Conservation (phyloP, 1,284 basidiomycete species). For the Moesziomyces sp. region DNA sequence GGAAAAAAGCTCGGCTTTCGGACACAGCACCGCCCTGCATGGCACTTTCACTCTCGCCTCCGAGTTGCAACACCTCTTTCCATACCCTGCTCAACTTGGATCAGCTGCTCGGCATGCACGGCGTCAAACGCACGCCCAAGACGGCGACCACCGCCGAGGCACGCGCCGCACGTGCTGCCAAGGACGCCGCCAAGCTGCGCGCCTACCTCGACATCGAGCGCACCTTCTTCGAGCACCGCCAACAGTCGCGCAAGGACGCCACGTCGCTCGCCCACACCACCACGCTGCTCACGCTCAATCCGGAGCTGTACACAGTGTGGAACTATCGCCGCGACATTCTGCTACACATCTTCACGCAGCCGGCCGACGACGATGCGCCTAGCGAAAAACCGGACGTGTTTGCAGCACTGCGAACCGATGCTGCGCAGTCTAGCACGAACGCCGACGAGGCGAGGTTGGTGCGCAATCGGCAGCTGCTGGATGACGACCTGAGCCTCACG, state of each 20-base stretch:
- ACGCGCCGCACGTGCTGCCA: constrained; percentile 50
- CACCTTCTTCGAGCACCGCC: constrained; percentile 43
- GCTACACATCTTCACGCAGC: constrained; percentile 31
- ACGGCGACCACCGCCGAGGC: constrained; percentile 30
- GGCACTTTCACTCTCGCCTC: too few species aligned
- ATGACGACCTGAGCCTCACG: constrained; percentile 61
- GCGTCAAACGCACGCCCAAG: constrained; percentile 45
- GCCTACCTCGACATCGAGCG: constrained; percentile 49
- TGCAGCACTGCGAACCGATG: constrained; percentile 15
- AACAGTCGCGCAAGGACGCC: constrained; percentile 14
- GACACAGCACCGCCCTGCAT: neutral
- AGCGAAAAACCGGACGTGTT: constrained; percentile 43
- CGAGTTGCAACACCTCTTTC: neutral
- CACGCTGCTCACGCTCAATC: constrained; percentile 59
- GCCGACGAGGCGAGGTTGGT: constrained; percentile 1
- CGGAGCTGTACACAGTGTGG: constrained; percentile 66
- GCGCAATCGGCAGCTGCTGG: constrained; percentile 25
- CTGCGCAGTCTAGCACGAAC: neutral
- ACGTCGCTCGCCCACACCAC: constrained; percentile 54
- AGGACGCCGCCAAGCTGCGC: constrained; percentile 51
- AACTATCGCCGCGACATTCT: constrained; percentile 61
- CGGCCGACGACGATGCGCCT: neutral
- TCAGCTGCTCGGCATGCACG: constrained; percentile 31
- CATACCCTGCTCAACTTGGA: constrained; percentile 1
- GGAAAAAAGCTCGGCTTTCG: constrained; percentile 5